Evolutionary conservation across 148 eudicot genomes (phyloP), one percentile per base, ranked within the genome.

Genomic region (Diospyros lotus): DNA sequence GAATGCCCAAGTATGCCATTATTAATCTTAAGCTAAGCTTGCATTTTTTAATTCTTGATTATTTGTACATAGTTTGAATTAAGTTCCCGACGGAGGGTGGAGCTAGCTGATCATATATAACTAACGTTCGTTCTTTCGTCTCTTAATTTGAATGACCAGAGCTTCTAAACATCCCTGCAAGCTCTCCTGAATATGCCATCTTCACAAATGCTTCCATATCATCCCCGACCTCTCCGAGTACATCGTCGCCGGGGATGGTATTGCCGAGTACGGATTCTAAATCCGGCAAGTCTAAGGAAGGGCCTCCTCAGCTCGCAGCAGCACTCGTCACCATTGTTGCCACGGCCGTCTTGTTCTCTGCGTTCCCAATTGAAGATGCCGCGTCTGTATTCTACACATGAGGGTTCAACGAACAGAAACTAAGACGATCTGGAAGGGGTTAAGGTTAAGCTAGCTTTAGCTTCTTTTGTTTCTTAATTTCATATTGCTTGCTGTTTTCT

Each of bases 1-100:
- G 63, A 87, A 18, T 92, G 97, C 75, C 97, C 97, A 39, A 85
- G 94, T 92, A 81, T 78, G 84, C 52, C 52, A 48, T 48, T 8
- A 48, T 48, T 48, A 4, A 55, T 14, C 2, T 1, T 10, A 10
- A 5, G 12, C 52, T 4, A 2, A 5, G 59, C 12, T 55, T 15
- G 1, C 40, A 48, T 48, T 43, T 42, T 12, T 43, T 7, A 41
- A 4, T 3, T 72, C 5, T 4, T 12, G 17, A 66, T 14, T 18
- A 28, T 28, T 28, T 28, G 28, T 28, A 28, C 28, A 28, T 28
- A 28, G 28, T 66, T 2, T 44, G 43, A 1, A 7, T 41, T 6
- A 28, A 66, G 4, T 13, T 44, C 1, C 10, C 5, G 6, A 41
- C 39, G 9, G 6, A 28, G 9, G 15, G 6, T 13, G 3, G 43